These are phyloP conservation scores for Laguncularia racemosa DNA, from an alignment of 345 rosid genomes.

Conservation along the genomic window DNA sequence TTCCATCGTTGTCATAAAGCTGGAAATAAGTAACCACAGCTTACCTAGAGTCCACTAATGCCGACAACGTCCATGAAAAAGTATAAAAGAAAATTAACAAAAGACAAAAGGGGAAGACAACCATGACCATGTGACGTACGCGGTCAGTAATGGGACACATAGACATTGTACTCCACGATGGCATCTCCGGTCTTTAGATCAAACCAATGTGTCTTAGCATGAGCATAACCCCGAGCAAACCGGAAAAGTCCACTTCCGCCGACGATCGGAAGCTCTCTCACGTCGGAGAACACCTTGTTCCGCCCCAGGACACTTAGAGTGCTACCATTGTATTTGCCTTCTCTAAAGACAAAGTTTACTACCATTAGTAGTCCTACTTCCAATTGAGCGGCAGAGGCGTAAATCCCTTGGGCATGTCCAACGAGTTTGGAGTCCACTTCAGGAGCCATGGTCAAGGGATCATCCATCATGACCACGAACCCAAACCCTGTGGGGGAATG, in stretches of 20 bases:
- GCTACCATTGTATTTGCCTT: constrained; percentile 62
- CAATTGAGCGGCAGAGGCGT: constrained; percentile 24
- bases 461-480: constrained; percentile 35
- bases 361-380: constrained; percentile 34
- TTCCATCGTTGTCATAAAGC: too few species aligned
- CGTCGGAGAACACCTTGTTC: constrained; percentile 22
- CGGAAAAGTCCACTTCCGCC: constrained; percentile 61
- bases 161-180: constrained; percentile 32
- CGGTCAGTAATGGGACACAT: constrained; percentile 31
- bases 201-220: constrained; percentile 27
- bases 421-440: constrained; percentile 34
- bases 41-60: too few species aligned
- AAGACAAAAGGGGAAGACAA: too few species aligned
- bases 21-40: too few species aligned
- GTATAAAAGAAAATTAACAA: too few species aligned
- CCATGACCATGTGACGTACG: too few species aligned
- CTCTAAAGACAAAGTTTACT: constrained; percentile 41
- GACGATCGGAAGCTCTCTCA: constrained; percentile 52
- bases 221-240: constrained; percentile 46
- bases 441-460: constrained; percentile 38
- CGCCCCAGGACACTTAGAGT: constrained; percentile 36
- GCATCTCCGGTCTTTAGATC: constrained; percentile 19
- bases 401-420: constrained; percentile 55
- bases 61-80: too few species aligned
- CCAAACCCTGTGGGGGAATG: constrained; percentile 28